Base-by-base conservation (phyloP, 1,284 basidiomycete genomes). In the Microbotryum scabiosae region DNA sequence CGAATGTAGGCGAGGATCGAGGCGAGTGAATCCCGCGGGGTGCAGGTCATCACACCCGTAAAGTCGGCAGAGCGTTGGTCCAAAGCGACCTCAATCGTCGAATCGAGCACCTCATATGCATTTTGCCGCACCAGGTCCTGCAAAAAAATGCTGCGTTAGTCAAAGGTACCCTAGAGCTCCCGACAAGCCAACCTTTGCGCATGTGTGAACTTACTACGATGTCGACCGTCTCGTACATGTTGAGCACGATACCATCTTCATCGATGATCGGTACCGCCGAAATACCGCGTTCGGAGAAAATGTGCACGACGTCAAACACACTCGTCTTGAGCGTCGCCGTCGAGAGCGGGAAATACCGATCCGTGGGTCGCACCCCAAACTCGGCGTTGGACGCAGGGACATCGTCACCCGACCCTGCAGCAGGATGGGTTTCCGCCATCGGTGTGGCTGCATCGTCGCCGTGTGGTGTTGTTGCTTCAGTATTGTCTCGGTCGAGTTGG, bases 171-270 rank as follows among this genome's bases (percentile, higher is more conserved):
- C 5, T 28, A 21, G 51, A 47, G 2, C 4, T 12, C 12, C 18
- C n/a, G 43, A 26, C 45, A 41, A 41, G 36, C 36, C 36, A 41
- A 16, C 36, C 36, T 23, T 5, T 14, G 46, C 26, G 9, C 21
- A 26, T 52, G 41, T 21, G 3, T n/a, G 10, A 1, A 83, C 89
- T 75, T 76, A 94, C 91, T 67, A 98, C 96, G 54, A 98, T 94
- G 78, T 99, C 96, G 23, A 99, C 96, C 2, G 94, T 97, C 77
- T 99, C 96, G 75, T 98, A 99, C 50, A 99, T 77, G 74, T 99
- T 94, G 61, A 98, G 84, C 41, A 98, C 96, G 60, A 93, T 83
- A 10, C 94, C 96, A 4, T 92, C 83, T 10, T 69, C 64, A 28
- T 71, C 68, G 25, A 98, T 81, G 72, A 99, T 97, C 4, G 96